phyloP scores from a whole-genome alignment of 2,329 filamentous ascomycete genomes.

The Stromatinia cepivora region DNA sequence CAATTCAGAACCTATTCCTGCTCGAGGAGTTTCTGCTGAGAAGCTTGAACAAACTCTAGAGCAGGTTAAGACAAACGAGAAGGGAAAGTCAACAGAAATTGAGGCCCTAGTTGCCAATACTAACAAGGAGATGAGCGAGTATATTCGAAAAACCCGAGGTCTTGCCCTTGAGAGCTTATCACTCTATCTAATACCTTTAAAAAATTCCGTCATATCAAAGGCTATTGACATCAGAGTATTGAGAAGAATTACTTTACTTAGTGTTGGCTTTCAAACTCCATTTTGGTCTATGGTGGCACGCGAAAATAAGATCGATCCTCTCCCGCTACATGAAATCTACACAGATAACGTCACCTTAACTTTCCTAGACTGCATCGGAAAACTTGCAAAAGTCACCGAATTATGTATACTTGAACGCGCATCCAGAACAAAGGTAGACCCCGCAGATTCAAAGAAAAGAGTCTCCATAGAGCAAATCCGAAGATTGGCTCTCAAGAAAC shows the following conservation, averaged over 20 bases:
- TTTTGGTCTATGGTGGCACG: conserved; percentile 60
- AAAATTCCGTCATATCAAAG: conserved; percentile 55
- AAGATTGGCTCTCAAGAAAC: conserved; percentile 56
- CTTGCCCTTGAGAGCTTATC: conserved; percentile 55
- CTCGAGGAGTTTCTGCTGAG: neutral
- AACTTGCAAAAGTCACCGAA: conserved; percentile 56
- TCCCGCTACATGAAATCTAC: conserved; percentile 58
- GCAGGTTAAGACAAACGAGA: neutral
- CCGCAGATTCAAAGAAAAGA: conserved; percentile 52
- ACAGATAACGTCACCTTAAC: conserved; percentile 61
- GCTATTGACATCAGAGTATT: conserved; percentile 59
- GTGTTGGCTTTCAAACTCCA: conserved; percentile 60
- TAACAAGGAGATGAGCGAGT: conserved; percentile 45
- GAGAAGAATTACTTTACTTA: conserved; percentile 60
- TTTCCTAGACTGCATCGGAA: conserved; percentile 55
- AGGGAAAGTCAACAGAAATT: neutral
- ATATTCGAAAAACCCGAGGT: conserved; percentile 59
- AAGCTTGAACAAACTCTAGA: neutral
- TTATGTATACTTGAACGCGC: conserved; percentile 59
- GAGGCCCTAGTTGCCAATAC: neutral
- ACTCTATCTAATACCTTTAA: conserved; percentile 61
- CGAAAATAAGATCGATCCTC: conserved; percentile 52
- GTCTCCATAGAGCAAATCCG: conserved; percentile 60
- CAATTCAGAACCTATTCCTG: neutral
- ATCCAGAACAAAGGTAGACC: conserved; percentile 53